Evolutionary conservation across 1,284 basidiomycete genomes (phyloP).

Genomic region (Tetrapyrgos nigripes): DNA sequence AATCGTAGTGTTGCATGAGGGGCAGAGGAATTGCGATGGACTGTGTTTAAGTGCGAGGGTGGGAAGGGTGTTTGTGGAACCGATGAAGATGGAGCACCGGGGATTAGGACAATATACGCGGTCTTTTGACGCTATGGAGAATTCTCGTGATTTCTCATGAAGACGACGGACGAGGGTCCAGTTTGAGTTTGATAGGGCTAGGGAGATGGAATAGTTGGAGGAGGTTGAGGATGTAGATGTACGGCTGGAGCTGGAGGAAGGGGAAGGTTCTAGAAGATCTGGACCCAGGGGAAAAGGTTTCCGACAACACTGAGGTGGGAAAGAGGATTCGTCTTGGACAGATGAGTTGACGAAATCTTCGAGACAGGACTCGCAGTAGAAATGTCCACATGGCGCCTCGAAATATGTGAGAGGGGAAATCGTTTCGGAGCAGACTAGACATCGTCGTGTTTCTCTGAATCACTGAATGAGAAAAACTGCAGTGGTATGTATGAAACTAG

Average conservation of each 20-base stretch:
- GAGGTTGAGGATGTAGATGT: constrained; percentile 25
- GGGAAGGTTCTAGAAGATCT: not conserved
- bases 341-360: constrained; percentile 42
- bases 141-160: constrained; percentile 41
- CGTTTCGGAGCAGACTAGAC: constrained; percentile 6
- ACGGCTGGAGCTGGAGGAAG: not conserved
- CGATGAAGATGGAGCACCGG: constrained; percentile 49
- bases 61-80: too few relatives aligned
- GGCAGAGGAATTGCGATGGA: too few relatives aligned
- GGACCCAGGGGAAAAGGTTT: not conserved
- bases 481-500: not conserved
- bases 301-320: constrained; percentile 48
- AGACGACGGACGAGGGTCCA: constrained; percentile 28
- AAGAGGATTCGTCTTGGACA: constrained; percentile 47
- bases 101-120: constrained; percentile 48
- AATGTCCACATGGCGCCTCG: constrained; percentile 11
- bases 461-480: not conserved
- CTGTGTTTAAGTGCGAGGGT: too few relatives aligned
- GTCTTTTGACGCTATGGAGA: constrained; percentile 33
- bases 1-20: not conserved
- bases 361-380: constrained; percentile 45
- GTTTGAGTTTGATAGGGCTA: constrained; percentile 31
- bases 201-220: constrained; percentile 28
- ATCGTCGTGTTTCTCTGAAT: not conserved
- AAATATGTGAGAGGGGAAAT: not conserved